These are phyloP conservation scores for Umbelopsis vinacea DNA, from an alignment of 192 early-diverging fungal genomes.

Conservation along the genomic window DNA sequence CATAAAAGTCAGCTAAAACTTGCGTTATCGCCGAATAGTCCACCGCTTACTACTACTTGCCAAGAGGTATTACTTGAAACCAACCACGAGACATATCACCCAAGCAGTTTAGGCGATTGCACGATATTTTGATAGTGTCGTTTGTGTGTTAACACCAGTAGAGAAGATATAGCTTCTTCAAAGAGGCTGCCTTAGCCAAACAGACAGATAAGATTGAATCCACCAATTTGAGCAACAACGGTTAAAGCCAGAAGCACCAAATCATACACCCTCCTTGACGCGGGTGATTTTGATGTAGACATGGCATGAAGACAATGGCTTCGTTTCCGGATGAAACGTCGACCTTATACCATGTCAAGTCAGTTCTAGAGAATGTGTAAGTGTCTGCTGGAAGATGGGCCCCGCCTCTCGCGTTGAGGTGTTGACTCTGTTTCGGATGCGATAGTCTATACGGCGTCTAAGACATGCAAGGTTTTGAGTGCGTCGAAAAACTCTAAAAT, in stretches of 20 bases:
- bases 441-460: background rate
- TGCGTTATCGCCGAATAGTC: conserved; percentile 25
- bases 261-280: conserved; percentile 29
- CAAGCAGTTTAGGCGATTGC: background rate
- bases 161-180: background rate
- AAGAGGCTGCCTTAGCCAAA: conserved; percentile 29
- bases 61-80: conserved; percentile 30
- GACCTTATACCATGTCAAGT: background rate
- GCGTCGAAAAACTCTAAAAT: background rate
- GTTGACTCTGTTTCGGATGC: conserved; percentile 4
- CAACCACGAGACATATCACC: conserved; percentile 27
- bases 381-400: conserved; percentile 18
- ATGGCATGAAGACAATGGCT: conserved; percentile 36
- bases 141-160: background rate
- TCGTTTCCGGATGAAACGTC: background rate
- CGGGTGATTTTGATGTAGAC: conserved; percentile 30
- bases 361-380: conserved; percentile 27
- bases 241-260: conserved; percentile 24
- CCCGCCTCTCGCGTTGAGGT: no score
- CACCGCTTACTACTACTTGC: conserved; percentile 28
- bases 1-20: conserved; percentile 12
- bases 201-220: conserved; percentile 21
- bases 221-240: background rate
- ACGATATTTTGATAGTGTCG: background rate
- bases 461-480: background rate